Evolutionary conservation across 2,329 filamentous ascomycete genomes (phyloP).

Genomic region (Verticillium zaregamsianum): DNA sequence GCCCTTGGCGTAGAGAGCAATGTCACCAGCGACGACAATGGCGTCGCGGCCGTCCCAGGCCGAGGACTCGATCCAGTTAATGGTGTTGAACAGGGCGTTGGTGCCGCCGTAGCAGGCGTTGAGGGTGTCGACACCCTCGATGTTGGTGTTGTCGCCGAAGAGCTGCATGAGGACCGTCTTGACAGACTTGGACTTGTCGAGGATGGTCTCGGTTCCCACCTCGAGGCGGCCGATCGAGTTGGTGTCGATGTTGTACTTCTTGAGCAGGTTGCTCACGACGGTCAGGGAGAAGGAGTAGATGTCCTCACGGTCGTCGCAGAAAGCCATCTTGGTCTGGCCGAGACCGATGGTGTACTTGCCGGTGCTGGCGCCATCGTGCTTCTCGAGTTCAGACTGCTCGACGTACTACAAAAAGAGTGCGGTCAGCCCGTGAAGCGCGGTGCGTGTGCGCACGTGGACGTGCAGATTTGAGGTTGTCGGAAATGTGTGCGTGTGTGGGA

Average conservation of each 20-base stretch:
- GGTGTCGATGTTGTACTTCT: conserved; percentile 79
- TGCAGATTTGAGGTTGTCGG: background rate
- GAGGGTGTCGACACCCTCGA: conserved; percentile 78
- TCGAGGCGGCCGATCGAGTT: conserved; percentile 76
- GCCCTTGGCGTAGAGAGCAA: conserved; percentile 82
- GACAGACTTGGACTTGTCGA: conserved; percentile 89
- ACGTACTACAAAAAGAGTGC: conserved; percentile 59
- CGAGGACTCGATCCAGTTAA: conserved; percentile 86
- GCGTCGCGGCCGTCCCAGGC: conserved; percentile 81
- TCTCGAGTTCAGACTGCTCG: conserved; percentile 77
- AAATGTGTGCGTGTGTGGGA: background rate
- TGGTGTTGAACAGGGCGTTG: conserved; percentile 76
- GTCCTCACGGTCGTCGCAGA: conserved; percentile 86
- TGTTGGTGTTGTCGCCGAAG: conserved; percentile 77
- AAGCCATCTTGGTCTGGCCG: conserved; percentile 88
- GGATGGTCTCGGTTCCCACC: conserved; percentile 79
- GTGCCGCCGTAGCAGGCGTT: conserved; percentile 87
- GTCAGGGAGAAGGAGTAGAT: conserved; percentile 86
- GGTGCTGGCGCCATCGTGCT: conserved; percentile 76
- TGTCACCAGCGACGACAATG: conserved; percentile 76
- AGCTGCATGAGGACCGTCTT: conserved; percentile 87
- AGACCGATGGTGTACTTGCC: conserved; percentile 92
- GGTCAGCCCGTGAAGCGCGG: background rate
- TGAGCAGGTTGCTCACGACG: conserved; percentile 70
- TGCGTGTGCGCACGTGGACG: background rate